Evolutionary conservation across 2,329 filamentous ascomycete genomes (phyloP).

Genomic region (Penicillium fuscoglaucum): DNA sequence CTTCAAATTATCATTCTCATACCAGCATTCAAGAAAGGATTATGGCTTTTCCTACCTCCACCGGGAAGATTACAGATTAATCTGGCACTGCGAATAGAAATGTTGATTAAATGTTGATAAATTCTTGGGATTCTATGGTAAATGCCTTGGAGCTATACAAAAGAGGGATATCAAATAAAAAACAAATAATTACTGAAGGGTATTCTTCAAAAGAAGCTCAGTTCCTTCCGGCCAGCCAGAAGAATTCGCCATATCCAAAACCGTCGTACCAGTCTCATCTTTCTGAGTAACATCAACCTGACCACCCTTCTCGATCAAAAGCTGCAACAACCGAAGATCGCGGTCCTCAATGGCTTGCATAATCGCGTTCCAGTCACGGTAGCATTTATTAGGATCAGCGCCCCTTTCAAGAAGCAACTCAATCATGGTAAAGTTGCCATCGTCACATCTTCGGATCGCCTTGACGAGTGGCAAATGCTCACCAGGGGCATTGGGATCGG

Average conservation of each 20-base stretch:
- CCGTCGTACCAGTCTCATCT: conserved; percentile 57
- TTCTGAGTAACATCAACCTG: conserved; percentile 54
- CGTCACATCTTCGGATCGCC: conserved; percentile 60
- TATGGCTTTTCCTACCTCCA: too few relatives aligned
- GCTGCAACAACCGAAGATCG: conserved; percentile 54
- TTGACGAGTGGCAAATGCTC: conserved; percentile 72
- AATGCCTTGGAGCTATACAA: background rate
- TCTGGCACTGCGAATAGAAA: too few relatives aligned
- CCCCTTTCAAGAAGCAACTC: conserved; percentile 63
- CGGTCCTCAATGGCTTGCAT: conserved; percentile 67
- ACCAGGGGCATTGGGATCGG: conserved; percentile 66
- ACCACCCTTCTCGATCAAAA: conserved; percentile 51
- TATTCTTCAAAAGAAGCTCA: conserved; percentile 42
- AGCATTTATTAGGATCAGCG: conserved; percentile 67
- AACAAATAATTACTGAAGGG: conserved; percentile 1
- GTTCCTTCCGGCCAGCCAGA: conserved; percentile 61
- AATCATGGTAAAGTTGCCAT: conserved; percentile 60
- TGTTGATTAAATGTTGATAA: too few relatives aligned
- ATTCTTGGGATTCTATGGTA: background rate
- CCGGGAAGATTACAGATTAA: too few relatives aligned
- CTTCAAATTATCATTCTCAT: too few relatives aligned
- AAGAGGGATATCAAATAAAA: background rate
- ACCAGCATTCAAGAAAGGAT: too few relatives aligned
- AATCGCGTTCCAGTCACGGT: conserved; percentile 65
- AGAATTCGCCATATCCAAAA: conserved; percentile 59